Evolutionary conservation across 805 yeast species (phyloP).

Genomic region (Candida ulmi): DNA sequence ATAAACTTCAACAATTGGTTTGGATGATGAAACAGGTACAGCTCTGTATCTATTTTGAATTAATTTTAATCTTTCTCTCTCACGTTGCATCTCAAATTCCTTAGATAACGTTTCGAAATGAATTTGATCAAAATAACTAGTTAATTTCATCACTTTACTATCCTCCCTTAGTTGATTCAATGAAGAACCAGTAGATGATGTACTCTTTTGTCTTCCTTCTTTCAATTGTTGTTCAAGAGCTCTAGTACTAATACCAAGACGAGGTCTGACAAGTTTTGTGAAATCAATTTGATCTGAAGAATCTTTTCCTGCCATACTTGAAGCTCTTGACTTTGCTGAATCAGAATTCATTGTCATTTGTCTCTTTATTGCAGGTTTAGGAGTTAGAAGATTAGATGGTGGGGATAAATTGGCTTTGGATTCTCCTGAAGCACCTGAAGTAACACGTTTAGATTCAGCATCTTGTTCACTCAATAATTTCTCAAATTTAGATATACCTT

Average conservation of each 20-base stretch:
- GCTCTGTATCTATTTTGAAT: constrained; percentile 59
- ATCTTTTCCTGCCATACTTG: constrained; percentile 1
- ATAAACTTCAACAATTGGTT: constrained; percentile 88
- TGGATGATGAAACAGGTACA: constrained; percentile 63
- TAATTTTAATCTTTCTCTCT: constrained; percentile 62
- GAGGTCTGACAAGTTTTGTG: constrained; percentile 2
- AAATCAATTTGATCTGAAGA: constrained; percentile 1
- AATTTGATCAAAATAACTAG: constrained; percentile 63
- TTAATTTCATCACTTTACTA: constrained; percentile 56
- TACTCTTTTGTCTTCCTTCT: constrained; percentile 22
- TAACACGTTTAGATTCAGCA: constrained; percentile 11
- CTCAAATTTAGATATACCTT: constrained; percentile 28
- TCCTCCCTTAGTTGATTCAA: constrained; percentile 14
- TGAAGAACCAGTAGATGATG: neutral
- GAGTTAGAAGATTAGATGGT: neutral
- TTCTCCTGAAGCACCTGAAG: constrained; percentile 1
- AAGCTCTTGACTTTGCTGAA: neutral
- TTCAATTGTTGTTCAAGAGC: constrained; percentile 22
- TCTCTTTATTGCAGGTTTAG: neutral
- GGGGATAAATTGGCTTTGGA: neutral
- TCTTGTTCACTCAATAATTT: constrained; percentile 17
- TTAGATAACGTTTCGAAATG: constrained; percentile 75
- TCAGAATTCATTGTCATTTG: constrained; percentile 1
- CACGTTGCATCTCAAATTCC: constrained; percentile 87
- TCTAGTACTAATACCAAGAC: constrained; percentile 21